Conservation (phyloP, 768 basidiomycete genomes). For the Boletus sp. region DNA sequence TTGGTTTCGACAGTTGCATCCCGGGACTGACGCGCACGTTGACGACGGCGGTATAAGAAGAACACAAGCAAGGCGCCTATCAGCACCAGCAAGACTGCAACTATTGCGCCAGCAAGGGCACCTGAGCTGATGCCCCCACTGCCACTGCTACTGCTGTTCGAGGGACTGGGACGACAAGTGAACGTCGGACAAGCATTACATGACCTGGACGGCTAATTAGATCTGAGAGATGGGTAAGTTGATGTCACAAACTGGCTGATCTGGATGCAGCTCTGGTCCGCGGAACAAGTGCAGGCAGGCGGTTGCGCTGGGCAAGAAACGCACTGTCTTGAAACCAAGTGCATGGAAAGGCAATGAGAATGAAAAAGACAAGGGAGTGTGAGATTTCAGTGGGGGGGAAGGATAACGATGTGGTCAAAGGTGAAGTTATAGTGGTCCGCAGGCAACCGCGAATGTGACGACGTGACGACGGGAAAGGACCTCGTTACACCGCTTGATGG, state of each 20-base stretch:
- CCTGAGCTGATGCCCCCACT: constrained; percentile 56
- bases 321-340: constrained; percentile 43
- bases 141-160: constrained; percentile 24
- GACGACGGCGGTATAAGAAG: constrained; percentile 64
- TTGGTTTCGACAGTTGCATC: constrained; percentile 40
- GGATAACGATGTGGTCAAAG: constrained; percentile 18
- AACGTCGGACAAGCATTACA: constrained; percentile 56
- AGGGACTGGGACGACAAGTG: constrained; percentile 44
- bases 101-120: constrained; percentile 71
- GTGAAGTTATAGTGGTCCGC: constrained; percentile 22
- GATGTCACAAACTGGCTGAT: constrained; percentile 51
- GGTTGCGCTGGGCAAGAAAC: constrained; percentile 49
- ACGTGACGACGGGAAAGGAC: not conserved
- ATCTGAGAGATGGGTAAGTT: not conserved
- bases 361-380: constrained; percentile 35
- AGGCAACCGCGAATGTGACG: constrained; percentile 12
- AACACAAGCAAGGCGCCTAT: constrained; percentile 49
- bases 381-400: constrained; percentile 20
- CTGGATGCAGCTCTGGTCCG: constrained; percentile 56
- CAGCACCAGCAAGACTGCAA: constrained; percentile 63
- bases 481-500: constrained; percentile 3
- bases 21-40: constrained; percentile 39
- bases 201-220: constrained; percentile 39
- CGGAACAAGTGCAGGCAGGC: constrained; percentile 51
- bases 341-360: constrained; percentile 27